phyloP scores from a whole-genome alignment of 2,329 filamentous ascomycete genomes.

The Escovopsis sp. region DNA sequence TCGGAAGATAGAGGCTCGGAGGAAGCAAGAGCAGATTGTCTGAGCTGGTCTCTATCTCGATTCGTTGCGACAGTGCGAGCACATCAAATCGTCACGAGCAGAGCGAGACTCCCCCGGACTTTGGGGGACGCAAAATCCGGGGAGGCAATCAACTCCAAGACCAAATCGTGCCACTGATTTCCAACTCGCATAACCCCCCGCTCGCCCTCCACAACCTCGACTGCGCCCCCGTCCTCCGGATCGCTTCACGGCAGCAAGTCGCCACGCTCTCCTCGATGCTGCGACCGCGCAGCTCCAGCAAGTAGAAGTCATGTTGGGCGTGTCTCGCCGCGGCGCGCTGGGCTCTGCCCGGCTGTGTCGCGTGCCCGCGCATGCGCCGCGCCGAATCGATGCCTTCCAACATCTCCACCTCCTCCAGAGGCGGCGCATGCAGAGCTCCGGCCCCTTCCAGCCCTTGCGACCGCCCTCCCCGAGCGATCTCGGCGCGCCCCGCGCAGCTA shows the following conservation, averaged over 20 bases:
- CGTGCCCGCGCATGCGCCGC: constrained; percentile 1
- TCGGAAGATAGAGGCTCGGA: no score
- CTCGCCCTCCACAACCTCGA: no score
- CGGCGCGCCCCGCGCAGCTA: constrained; percentile 55
- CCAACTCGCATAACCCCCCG: no score
- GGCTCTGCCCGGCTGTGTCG: constrained; percentile 9
- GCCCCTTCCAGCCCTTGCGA: constrained; percentile 48
- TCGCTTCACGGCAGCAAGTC: no score
- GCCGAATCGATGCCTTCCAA: constrained; percentile 6
- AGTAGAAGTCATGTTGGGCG: constrained; percentile 10
- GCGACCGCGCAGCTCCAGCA: constrained; percentile 1
- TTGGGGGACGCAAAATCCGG: no score
- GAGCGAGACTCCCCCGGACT: no score
- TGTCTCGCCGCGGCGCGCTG: constrained; percentile 16
- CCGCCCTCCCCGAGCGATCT: constrained; percentile 70
- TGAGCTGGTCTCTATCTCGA: no score
- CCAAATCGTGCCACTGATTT: no score
- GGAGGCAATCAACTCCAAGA: no score
- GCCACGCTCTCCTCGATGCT: constrained; percentile 5
- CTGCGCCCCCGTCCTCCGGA: not conserved
- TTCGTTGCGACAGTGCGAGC: no score
- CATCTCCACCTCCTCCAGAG: not conserved
- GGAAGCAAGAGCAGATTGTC: no score
- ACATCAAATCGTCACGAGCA: no score
- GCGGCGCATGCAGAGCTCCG: constrained; percentile 18